A percentile compares a stretch with the other conserved stretches of the same genome.
Conservation (phyloP, 495 filamentous ascomycete genomes). For the Penicillium coffeae region DNA sequence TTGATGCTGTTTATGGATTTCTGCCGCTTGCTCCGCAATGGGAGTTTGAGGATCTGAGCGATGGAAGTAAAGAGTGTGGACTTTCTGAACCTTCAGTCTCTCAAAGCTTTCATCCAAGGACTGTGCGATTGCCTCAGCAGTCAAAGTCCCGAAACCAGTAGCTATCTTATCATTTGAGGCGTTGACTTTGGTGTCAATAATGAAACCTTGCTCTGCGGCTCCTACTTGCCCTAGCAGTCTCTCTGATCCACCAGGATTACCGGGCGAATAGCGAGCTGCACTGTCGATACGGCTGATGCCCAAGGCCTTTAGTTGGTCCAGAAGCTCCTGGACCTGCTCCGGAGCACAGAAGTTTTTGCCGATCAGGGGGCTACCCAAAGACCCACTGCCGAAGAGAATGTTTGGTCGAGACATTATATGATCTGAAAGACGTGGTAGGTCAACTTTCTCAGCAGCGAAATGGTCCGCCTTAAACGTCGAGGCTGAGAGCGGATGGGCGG, state of each 20-base stretch:
- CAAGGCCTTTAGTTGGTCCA: conserved; percentile 21
- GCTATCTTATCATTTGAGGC: not conserved
- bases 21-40: conserved; percentile 31
- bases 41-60: conserved; percentile 33
- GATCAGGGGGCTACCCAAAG: conserved; percentile 15
- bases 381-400: conserved; percentile 30
- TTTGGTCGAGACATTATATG: conserved; percentile 13
- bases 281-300: conserved; percentile 39
- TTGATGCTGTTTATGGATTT: conserved; percentile 28
- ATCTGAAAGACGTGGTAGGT: too few species aligned
- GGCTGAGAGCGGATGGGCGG: too few species aligned
- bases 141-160: conserved; percentile 15
- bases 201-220: conserved; percentile 24
- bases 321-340: conserved; percentile 21
- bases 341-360: conserved; percentile 22
- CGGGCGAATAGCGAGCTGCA: conserved; percentile 42
- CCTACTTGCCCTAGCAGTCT: conserved; percentile 36
- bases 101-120: conserved; percentile 19
- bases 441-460: too few species aligned
- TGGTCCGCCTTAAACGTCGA: too few species aligned
- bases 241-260: conserved; percentile 39
- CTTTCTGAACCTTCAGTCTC: conserved; percentile 21
- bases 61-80: conserved; percentile 32
- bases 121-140: conserved; percentile 19
- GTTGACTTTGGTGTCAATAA: conserved; percentile 41